Evolutionary conservation across 2,329 filamentous ascomycete species (phyloP), one percentile per base, ranked within the genome.

Genomic region (Bipolaris cookei): DNA sequence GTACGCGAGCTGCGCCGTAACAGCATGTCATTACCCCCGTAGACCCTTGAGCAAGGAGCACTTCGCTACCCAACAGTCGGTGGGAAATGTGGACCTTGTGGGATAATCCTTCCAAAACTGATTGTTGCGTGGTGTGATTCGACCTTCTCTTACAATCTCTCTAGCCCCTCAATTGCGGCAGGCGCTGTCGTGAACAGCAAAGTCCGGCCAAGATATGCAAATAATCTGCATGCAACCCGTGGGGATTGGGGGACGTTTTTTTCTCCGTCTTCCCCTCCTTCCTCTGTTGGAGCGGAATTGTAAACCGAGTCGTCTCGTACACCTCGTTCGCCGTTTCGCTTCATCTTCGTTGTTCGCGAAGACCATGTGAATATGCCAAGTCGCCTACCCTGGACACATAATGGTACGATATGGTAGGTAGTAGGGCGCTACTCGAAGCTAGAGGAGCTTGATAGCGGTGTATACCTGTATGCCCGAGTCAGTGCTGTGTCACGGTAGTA

Each of bases 11-110:
- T 39, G 53, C 35, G 53, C 53, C 47, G 18, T 23, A 34, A 18
- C 41, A 51, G 16, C 44, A 21, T 21, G 28, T 43, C 35, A 35
- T 47, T 7, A 14, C 21, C 28, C 38, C 30, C 38, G 32, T 21
- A 44, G 30, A 34, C 35, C 28, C 54, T 52, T 52, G 25, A 30
- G 34, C 42, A 56, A 52, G 28, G 48, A 41, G 42, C 28, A 32
- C n/a, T 28, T 39, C 48, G 48, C 48, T 47, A 41, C 48, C 30
- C 16, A 46, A 28, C 11, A 46, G 25, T 32, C 23, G 46, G 39
- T 51, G 23, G 30, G 43, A 6, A 45, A 49, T 39, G 10, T 41
- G 18, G 5, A 10, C 39, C 30, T 38, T 30, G 18, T 51, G 10
- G 4, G 25, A n/a, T 16, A 18, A 21, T 35, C 41, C 37, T 45